Base-by-base conservation (phyloP, 2,329 filamentous ascomycete genomes). In the Colletotrichum sp. region DNA sequence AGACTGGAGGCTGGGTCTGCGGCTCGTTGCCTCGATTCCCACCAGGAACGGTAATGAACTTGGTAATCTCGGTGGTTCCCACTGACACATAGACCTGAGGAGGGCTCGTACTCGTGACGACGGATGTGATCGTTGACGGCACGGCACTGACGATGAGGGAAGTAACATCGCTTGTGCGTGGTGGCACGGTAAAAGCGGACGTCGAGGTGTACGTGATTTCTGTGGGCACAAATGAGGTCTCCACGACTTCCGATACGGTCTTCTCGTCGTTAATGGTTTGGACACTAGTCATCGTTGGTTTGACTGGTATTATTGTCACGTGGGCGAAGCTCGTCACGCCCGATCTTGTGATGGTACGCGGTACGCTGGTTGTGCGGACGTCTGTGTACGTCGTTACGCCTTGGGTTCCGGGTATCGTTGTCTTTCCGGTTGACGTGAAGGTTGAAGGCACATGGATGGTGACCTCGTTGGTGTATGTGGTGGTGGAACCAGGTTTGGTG, bases 51-150 rank as follows among this genome's bases (percentile, higher is more conserved):
- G 81, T 81, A 21, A 77, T 74, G 12, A 76, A 69, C 3, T 69
- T 70, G 4, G 77, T 79, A 34, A 81, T 78, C n/a, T 76, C 78
- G 18, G 79, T 78, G 12, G 52, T 74, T 1, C 80, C 80, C 30
- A 79, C 58, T 21, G 67, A 28, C 5, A 77, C 69, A 26, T 78
- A 78, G 3, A 73, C 66, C 48, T 71, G 64, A 4, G 32, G 32
- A 3, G 69, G 26, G 2, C 28, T 55, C 2, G 63, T 69, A 7
- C 59, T 64, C 0, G 73, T 76, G 10, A 24, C 26, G 6, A 68
- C 48, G 14, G 69, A 69, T 7, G 48, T 21, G 16, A 64, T 24
- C 3, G 69, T 72, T 3, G 63, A 62, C 0, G 69, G 76, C 13
- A 76, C 58, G 14, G 61, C 69, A 16, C 65, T 69, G 10, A 68